Evolutionary conservation across 148 eudicot genomes (phyloP).

Genomic region (Gaultheria prostrata): DNA sequence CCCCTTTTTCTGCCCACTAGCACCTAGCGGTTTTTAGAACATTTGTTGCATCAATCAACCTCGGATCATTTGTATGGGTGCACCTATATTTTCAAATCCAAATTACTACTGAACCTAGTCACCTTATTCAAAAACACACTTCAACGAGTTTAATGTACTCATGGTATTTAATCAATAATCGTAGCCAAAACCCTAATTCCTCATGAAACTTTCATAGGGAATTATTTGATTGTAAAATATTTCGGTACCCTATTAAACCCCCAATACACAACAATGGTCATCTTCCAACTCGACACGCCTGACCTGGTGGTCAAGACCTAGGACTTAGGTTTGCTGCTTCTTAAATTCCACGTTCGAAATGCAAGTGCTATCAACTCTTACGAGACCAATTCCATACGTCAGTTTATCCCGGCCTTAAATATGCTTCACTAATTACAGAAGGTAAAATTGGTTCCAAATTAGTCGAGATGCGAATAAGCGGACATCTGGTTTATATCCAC

Average conservation of each 20-base stretch:
- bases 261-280: neutral
- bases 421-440: neutral
- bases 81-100: neutral
- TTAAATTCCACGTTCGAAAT: neutral
- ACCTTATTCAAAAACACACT: neutral
- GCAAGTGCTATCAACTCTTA: neutral
- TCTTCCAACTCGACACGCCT: neutral
- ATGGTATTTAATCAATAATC: neutral
- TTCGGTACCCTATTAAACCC: neutral
- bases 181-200: neutral
- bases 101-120: neutral
- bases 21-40: no score
- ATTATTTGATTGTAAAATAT: no score
- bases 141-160: neutral
- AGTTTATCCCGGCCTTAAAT: neutral
- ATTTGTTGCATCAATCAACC: no score
- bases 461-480: neutral
- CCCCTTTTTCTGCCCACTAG: no score
- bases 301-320: neutral
- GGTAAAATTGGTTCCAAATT: neutral
- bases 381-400: neutral
- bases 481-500: no score
- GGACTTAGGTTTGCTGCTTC: neutral
- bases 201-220: neutral
- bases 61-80: neutral